Conservation (phyloP, 2,329 filamentous ascomycete genomes). For the Purpureocillium takamizusanense region DNA sequence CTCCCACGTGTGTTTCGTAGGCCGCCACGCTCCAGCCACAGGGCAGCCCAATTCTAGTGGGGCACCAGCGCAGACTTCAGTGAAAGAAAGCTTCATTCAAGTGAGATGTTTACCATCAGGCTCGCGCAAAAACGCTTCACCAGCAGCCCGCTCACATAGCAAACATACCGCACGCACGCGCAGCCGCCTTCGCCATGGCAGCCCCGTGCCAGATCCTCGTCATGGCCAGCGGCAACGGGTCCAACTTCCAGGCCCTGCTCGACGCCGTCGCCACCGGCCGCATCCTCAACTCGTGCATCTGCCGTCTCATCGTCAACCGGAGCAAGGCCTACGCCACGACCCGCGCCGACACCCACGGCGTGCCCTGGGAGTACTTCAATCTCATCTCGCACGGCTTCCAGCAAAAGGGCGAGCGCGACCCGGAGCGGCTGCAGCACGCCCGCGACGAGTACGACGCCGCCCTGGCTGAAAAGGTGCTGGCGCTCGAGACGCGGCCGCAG, state of each 20-base stretch:
- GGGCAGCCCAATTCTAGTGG: too few relatives aligned
- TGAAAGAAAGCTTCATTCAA: too few relatives aligned
- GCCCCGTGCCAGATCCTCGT: slow-evolving; percentile 48
- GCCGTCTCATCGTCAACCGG: slow-evolving; percentile 40
- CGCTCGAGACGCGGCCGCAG: slow-evolving; percentile 47
- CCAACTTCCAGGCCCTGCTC: slow-evolving; percentile 69
- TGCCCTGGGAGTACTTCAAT: slow-evolving; percentile 75
- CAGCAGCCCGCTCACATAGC: too few relatives aligned
- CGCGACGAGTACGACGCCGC: slow-evolving; percentile 66
- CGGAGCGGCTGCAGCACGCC: slow-evolving; percentile 42
- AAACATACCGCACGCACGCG: too few relatives aligned
- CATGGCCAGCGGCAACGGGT: slow-evolving; percentile 64
- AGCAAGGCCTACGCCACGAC: slow-evolving; percentile 34
- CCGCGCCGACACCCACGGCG: slow-evolving; percentile 20
- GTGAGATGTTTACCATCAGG: not conserved
- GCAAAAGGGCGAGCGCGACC: slow-evolving; percentile 48
- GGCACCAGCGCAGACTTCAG: too few relatives aligned
- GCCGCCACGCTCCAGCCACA: too few relatives aligned
- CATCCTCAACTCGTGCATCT: slow-evolving; percentile 33
- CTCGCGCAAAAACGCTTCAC: too few relatives aligned
- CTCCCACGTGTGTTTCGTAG: too few relatives aligned
- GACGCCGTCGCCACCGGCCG: slow-evolving; percentile 31
- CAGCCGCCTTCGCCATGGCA: not conserved
- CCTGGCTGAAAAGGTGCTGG: slow-evolving; percentile 58
- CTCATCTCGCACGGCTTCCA: slow-evolving; percentile 62